Evolutionary conservation across 73 alveolate genomes (phyloP).

Genomic region (Paramecium pentaurelia): DNA sequence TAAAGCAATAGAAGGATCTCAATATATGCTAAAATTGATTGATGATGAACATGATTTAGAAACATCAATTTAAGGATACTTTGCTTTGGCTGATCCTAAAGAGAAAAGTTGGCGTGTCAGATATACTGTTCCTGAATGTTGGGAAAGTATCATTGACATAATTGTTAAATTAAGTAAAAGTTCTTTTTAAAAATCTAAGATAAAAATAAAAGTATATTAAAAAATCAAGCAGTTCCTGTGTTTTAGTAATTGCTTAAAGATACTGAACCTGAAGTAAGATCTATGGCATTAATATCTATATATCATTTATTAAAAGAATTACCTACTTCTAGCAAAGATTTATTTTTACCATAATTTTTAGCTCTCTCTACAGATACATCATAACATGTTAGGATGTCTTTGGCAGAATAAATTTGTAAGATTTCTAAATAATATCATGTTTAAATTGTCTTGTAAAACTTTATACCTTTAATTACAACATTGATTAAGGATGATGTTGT

Average conservation of each 20-base stretch:
- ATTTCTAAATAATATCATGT: conserved; percentile 25
- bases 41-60: conserved; percentile 40
- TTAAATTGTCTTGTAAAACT: not conserved
- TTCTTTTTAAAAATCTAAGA: not conserved
- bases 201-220: conserved; percentile 37
- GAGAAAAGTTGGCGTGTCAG: conserved; percentile 61
- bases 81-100: conserved; percentile 29
- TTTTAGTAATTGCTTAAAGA: conserved; percentile 46
- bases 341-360: not conserved
- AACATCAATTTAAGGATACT: not conserved
- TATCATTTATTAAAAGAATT: conserved; percentile 39
- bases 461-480: conserved; percentile 38
- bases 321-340: not conserved
- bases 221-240: conserved; percentile 41
- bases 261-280: conserved; percentile 62
- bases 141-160: conserved; percentile 9
- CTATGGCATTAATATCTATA: conserved; percentile 26
- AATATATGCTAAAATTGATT: conserved; percentile 34
- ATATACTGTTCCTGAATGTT: conserved; percentile 59
- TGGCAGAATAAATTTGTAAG: conserved; percentile 53
- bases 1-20: conserved; percentile 60
- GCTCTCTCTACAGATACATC: conserved; percentile 30
- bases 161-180: not conserved
- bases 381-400: conserved; percentile 53
- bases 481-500: conserved; percentile 52